Evolutionary conservation across 1,139 yeast genomes (phyloP).

Genomic region (Ogataea hybrid): DNA sequence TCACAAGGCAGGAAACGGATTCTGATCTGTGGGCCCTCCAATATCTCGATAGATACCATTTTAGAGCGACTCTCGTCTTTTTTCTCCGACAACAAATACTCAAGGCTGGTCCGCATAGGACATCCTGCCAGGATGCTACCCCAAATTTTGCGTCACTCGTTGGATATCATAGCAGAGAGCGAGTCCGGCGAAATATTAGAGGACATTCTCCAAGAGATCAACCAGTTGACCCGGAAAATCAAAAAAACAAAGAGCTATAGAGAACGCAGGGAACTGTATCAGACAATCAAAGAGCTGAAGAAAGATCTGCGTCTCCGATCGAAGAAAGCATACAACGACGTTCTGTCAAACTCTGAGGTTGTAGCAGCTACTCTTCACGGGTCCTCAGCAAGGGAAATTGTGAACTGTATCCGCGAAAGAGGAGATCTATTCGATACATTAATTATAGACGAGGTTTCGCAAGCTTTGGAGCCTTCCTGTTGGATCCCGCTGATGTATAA

Average conservation of each 20-base stretch:
- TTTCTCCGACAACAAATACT: slow-evolving; percentile 34
- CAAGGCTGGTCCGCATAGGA: slow-evolving; percentile 72
- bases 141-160: slow-evolving; percentile 63
- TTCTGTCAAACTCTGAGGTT: slow-evolving; percentile 62
- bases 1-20: slow-evolving; percentile 46
- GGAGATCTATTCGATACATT: slow-evolving; percentile 61
- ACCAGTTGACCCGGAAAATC: slow-evolving; percentile 52
- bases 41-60: slow-evolving; percentile 91
- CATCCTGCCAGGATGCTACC: slow-evolving; percentile 86
- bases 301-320: slow-evolving; percentile 72
- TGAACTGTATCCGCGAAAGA: slow-evolving; percentile 40
- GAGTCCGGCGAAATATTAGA: slow-evolving; percentile 59
- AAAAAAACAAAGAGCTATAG: slow-evolving; percentile 64
- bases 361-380: slow-evolving; percentile 87
- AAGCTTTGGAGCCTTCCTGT: slow-evolving; percentile 90
- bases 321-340: slow-evolving; percentile 55
- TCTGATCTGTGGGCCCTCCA: slow-evolving; percentile 92
- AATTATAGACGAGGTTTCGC: slow-evolving; percentile 94
- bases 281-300: slow-evolving; percentile 63
- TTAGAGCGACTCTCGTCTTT: slow-evolving; percentile 64
- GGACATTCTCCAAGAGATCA: slow-evolving; percentile 73
- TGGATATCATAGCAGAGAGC: slow-evolving; percentile 68
- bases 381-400: slow-evolving; percentile 69
- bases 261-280: slow-evolving; percentile 67
- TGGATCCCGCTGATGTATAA: slow-evolving; percentile 88